phyloP scores from a whole-genome alignment of 2,329 filamentous ascomycete species.

The Phoma herbarum region DNA sequence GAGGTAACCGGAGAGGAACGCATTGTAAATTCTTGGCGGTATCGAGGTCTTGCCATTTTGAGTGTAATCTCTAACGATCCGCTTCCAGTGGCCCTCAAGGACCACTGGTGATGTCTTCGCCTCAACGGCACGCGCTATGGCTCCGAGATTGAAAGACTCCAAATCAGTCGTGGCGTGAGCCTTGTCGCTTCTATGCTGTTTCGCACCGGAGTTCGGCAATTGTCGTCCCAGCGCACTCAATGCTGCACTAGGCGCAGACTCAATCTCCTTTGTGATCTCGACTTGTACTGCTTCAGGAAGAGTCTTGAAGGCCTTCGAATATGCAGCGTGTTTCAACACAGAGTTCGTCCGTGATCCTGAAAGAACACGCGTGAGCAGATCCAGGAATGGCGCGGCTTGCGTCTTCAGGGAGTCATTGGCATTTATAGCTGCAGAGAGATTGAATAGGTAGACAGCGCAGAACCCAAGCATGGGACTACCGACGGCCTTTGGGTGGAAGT shows the following conservation, averaged over 20 bases:
- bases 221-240: slow-evolving; percentile 24
- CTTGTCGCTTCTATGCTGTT: not conserved
- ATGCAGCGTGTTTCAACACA: slow-evolving; percentile 24
- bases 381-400: slow-evolving; percentile 40
- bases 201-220: slow-evolving; percentile 4
- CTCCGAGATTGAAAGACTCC: slow-evolving; percentile 36
- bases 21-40: slow-evolving; percentile 51
- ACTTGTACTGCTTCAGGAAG: slow-evolving; percentile 35
- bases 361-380: slow-evolving; percentile 37
- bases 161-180: slow-evolving; percentile 27
- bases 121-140: slow-evolving; percentile 38
- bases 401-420: slow-evolving; percentile 27
- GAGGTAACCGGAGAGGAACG: slow-evolving; percentile 60
- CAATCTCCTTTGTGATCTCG: slow-evolving; percentile 38
- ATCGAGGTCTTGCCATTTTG: slow-evolving; percentile 27
- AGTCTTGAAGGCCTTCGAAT: slow-evolving; percentile 17
- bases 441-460: slow-evolving; percentile 45
- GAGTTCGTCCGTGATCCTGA: slow-evolving; percentile 30
- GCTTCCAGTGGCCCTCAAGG: slow-evolving; percentile 39
- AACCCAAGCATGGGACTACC: slow-evolving; percentile 33
- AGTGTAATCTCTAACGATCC: slow-evolving; percentile 32
- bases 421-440: slow-evolving; percentile 33
- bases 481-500: slow-evolving; percentile 34
- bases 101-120: slow-evolving; percentile 21
- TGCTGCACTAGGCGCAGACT: slow-evolving; percentile 36